Evolutionary conservation across 148 eudicot species (phyloP), one percentile per base, ranked within the genome.

Genomic region (Drosera capensis): DNA sequence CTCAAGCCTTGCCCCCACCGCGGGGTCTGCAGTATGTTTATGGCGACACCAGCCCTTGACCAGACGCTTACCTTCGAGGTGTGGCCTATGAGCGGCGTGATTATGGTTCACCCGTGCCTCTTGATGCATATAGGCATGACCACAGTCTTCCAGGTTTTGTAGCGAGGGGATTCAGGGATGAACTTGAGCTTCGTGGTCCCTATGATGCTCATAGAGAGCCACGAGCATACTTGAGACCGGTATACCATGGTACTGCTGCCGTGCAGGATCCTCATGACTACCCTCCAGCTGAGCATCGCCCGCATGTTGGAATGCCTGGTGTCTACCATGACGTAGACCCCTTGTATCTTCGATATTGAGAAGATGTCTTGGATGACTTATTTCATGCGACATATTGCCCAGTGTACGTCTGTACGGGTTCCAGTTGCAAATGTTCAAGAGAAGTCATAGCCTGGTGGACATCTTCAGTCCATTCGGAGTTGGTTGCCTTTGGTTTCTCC

Each of bases 191-290:
- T 20, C 63, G 29, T 20, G 71, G 64, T 43, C 39, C 69, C 20
- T 75, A 72, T 39, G 22, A 25, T 8, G 34, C 70, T 2, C 66
- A 59, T 52, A 63, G 68, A 55, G 78, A 75, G 16, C 58, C 63
- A 15, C 72, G 47, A 26, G 53, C 51, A 2, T 55, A 59, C 40
- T 68, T 59, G 20, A 60, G 54, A 3, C 55, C 69, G 14, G 12
- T 54, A 30, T 66, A 65, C 14, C 14, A 16, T n/a, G 5, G 23
- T 17, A 23, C 13, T 34, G 38, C 5, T 34, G 9, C 13, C 2
- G 38, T 3, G 14, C 6, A 15, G 5, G 38, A 34, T 2, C n/a
- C 11, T 34, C n/a, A 34, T 34, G 38, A 34, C n/a, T 34, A 34
- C n/a, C n/a, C 38, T 34, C 38, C 3, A 34, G 38, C 38, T n/a